Evolutionary conservation across 2,329 filamentous ascomycete species (phyloP).

Genomic region (Fusarium sp.): DNA sequence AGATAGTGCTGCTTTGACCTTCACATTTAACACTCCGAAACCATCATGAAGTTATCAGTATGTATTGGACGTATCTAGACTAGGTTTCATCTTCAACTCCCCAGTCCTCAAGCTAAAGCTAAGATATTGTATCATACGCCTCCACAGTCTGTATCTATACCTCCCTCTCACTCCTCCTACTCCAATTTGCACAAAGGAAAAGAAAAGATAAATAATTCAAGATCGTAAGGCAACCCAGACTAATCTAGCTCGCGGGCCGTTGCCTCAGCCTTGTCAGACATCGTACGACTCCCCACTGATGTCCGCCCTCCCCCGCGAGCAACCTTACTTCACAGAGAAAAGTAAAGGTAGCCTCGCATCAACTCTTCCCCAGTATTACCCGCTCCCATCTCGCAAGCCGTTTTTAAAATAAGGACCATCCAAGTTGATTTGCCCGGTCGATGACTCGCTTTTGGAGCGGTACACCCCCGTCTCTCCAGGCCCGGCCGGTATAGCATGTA

Average conservation of each 20-base stretch:
- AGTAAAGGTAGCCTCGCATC: slow-evolving; percentile 43
- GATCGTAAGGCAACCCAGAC: slow-evolving; percentile 10
- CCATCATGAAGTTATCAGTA: slow-evolving; percentile 15
- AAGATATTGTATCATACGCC: slow-evolving; percentile 29
- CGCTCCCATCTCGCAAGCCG: slow-evolving; percentile 33
- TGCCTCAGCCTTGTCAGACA: slow-evolving; percentile 43
- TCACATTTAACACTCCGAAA: background rate
- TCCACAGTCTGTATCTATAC: slow-evolving; percentile 38
- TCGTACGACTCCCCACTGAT: slow-evolving; percentile 44
- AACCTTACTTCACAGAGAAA: slow-evolving; percentile 30
- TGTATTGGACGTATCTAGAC: slow-evolving; percentile 28
- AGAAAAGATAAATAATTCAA: slow-evolving; percentile 11
- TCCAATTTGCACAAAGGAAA: slow-evolving; percentile 43
- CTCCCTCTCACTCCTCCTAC: slow-evolving; percentile 13
- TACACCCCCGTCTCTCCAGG: slow-evolving; percentile 35
- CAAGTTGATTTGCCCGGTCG: slow-evolving; percentile 21
- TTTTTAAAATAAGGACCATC: slow-evolving; percentile 24
- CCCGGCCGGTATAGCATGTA: slow-evolving; percentile 10
- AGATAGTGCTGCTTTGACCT: background rate
- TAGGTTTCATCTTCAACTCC: slow-evolving; percentile 21
- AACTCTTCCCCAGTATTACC: slow-evolving; percentile 44
- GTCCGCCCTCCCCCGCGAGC: slow-evolving; percentile 34
- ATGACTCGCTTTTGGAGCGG: slow-evolving; percentile 35
- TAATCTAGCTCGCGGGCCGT: slow-evolving; percentile 37
- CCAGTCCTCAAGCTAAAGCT: slow-evolving; percentile 16